A percentile compares a stretch with the other conserved stretches of the same genome.
phyloP scores from a whole-genome alignment of 1,284 basidiomycete genomes.

The Fomitopsis betulina region DNA sequence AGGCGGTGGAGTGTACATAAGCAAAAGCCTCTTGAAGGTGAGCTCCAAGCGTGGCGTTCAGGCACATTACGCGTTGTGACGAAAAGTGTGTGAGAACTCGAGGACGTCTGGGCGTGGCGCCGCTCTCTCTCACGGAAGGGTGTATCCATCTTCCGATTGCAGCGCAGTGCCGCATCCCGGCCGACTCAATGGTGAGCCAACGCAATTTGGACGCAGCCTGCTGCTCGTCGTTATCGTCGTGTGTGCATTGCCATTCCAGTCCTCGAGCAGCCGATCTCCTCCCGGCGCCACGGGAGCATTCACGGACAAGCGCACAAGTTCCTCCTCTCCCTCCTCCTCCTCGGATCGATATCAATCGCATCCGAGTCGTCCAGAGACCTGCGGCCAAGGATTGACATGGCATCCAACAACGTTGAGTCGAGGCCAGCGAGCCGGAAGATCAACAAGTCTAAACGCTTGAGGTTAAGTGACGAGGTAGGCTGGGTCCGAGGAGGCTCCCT shows the following conservation, averaged over 20 bases:
- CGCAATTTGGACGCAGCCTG: background rate
- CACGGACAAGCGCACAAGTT: background rate
- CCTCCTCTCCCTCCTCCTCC: background rate
- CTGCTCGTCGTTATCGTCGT: background rate
- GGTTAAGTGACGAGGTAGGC: constrained; percentile 1
- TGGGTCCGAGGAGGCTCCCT: background rate
- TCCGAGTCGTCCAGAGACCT: background rate
- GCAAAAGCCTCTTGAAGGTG: background rate
- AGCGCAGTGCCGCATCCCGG: background rate
- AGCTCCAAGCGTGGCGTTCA: background rate
- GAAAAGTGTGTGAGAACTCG: background rate
- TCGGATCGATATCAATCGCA: background rate
- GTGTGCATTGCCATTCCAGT: background rate
- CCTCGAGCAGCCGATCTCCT: background rate
- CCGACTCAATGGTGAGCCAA: background rate
- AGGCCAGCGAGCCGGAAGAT: background rate
- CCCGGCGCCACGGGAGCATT: background rate
- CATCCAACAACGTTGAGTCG: background rate
- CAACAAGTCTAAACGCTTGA: constrained; percentile 3
- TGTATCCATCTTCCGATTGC: background rate
- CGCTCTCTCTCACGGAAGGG: background rate
- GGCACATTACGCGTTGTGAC: background rate
- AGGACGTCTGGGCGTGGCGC: background rate
- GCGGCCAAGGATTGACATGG: too few relatives aligned
- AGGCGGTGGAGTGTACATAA: background rate